Conservation (phyloP, 1,284 basidiomycete genomes). For the Salmacisia buchloeana region DNA sequence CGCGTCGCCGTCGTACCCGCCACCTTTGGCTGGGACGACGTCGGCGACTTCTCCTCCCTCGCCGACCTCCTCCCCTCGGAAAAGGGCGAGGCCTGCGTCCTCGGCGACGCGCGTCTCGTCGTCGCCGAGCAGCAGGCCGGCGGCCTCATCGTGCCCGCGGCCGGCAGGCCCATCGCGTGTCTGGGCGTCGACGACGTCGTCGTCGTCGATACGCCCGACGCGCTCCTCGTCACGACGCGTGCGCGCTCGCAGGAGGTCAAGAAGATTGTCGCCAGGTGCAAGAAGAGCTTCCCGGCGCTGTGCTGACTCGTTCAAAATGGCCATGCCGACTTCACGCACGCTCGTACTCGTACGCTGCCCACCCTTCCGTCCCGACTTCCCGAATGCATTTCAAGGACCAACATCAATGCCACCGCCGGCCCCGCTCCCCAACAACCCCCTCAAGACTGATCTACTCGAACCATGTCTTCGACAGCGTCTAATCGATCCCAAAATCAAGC, state of each 20-base stretch:
- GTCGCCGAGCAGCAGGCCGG: slow-evolving; percentile 47
- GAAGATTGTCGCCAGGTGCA: slow-evolving; percentile 46
- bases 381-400: no score
- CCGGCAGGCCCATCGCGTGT: slow-evolving; percentile 44
- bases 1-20: slow-evolving; percentile 49
- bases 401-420: no score
- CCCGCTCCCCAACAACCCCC: no score
- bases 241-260: slow-evolving; percentile 49
- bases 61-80: slow-evolving; percentile 49
- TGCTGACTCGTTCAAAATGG: slow-evolving; percentile 17
- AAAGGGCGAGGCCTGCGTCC: slow-evolving; percentile 46
- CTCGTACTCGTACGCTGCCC: not conserved
- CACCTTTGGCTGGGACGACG: slow-evolving; percentile 51
- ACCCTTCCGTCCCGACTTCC: no score
- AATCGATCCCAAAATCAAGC: no score
- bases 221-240: slow-evolving; percentile 46
- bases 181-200: slow-evolving; percentile 50
- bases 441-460: no score
- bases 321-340: not conserved
- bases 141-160: slow-evolving; percentile 44
- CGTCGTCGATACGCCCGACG: slow-evolving; percentile 48
- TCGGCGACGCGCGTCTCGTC: slow-evolving; percentile 43
- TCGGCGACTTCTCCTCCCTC: slow-evolving; percentile 46
- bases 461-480: no score
- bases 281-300: slow-evolving; percentile 41